Evolutionary conservation across 2,329 filamentous ascomycete genomes (phyloP), one percentile per base, ranked within the genome.

Genomic region (Ophiosphaerella korrae): DNA sequence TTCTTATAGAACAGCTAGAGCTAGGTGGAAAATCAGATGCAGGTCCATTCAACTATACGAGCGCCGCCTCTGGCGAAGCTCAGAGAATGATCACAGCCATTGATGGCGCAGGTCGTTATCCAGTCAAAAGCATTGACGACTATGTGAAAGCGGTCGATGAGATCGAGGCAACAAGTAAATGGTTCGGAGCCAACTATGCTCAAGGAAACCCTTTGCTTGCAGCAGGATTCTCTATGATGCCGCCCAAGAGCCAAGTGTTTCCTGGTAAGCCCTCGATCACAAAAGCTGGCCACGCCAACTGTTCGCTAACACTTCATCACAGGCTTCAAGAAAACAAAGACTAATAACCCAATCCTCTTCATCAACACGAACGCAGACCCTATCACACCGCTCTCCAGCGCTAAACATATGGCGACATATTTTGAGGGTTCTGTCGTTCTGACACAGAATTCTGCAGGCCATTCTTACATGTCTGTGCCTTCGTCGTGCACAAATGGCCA

Each of bases 351-450:
- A 1, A 66, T 85, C 33, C 72, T 85, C 9, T 80, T 84, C 64
- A 71, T 83, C 12, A 78, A 78, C 32, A 83, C 81, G 57, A 77
- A 75, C 1, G 70, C 78, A 23, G 82, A 85, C 50, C 83, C 83
- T 0, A 79, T 85, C 1, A 85, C 82, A 0, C 55, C 62, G 36
- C 24, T 52, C 29, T 29, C 40, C 8, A 71, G 75, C 35, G 79
- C 78, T 3, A 49, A 46, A 24, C 64, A 66, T 40, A 71, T 71
- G 67, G 62, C 65, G 1, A 53, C 43, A 8, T 57, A 57, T 3
- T 79, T 79, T 53, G 65, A 74, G 3, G 77, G 75, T 1, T 75
- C 71, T 7, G 63, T 63, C 2, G 64, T 80, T 4, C 62, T 81
- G 11, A 64, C n/a, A 9, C 47, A 55, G 41, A 45, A 46, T 40